Conservation (phyloP, 306 rosid genomes). For the Alnus glutinosa region DNA sequence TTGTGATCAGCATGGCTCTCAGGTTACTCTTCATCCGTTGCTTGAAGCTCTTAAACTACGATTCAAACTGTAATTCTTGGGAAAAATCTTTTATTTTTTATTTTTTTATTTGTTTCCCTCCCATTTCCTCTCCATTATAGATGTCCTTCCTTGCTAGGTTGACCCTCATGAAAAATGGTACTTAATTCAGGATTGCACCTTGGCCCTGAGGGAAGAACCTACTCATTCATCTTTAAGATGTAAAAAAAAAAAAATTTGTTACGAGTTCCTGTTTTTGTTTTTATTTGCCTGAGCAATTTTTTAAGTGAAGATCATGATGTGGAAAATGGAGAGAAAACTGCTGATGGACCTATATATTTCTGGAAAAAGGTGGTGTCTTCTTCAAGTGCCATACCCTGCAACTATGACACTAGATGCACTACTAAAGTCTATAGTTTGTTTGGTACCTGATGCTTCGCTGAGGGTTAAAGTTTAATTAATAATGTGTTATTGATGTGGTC, state of each 20-base stretch:
- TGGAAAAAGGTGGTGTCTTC: neutral
- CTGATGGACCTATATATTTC: neutral
- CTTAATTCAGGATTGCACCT: neutral
- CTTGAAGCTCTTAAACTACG: neutral
- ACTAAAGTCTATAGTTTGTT: neutral
- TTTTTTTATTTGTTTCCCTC: neutral
- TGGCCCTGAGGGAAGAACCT: neutral
- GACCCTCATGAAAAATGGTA: neutral
- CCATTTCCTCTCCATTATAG: neutral
- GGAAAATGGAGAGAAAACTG: neutral
- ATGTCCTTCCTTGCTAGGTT: neutral
- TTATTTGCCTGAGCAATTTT: neutral
- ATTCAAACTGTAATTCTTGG: neutral
- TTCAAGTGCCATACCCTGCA: neutral
- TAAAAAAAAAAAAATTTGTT: neutral
- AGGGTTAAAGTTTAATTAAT: neutral
- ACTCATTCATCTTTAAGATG: neutral
- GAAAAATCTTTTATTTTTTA: conserved; percentile 10
- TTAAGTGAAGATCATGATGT: neutral
- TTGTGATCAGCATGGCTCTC: conserved; percentile 98
- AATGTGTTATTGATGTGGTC: neutral
- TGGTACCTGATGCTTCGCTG: neutral
- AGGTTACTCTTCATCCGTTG: conserved; percentile 48
- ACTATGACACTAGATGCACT: neutral
- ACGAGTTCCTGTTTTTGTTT: neutral